Conservation (phyloP, 2,329 filamentous ascomycete genomes). For the Colletotrichum sp. region DNA sequence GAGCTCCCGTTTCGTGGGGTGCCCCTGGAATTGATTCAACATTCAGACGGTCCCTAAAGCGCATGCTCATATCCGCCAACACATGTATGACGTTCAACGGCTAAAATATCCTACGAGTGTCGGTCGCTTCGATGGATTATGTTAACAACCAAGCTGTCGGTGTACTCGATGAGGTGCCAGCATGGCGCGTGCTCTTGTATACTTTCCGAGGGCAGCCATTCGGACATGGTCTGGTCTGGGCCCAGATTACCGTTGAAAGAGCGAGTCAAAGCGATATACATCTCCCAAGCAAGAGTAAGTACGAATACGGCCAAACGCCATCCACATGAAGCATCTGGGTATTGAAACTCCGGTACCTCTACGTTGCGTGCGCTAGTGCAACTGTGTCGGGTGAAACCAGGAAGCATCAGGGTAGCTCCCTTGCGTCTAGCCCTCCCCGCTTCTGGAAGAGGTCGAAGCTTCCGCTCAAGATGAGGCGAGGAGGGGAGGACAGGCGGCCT, state of each 20-base stretch:
- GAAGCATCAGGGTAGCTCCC: slow-evolving; percentile 6
- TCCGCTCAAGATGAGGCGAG: not conserved
- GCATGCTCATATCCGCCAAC: not conserved
- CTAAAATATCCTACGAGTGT: not conserved
- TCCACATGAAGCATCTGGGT: not conserved
- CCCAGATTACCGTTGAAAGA: not conserved
- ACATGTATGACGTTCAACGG: not conserved
- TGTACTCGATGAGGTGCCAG: not conserved
- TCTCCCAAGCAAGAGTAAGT: not conserved
- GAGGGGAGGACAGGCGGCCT: not conserved
- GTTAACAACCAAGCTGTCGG: not conserved
- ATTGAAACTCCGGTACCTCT: not conserved
- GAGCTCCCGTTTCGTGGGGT: not conserved
- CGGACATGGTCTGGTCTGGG: not conserved
- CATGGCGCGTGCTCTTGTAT: not conserved
- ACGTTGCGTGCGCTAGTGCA: not conserved
- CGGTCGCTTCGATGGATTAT: not conserved
- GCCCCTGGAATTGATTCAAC: not conserved
- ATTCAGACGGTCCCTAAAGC: not conserved
- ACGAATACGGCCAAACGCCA: not conserved
- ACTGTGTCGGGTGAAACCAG: slow-evolving; percentile 13
- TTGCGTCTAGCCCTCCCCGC: not conserved
- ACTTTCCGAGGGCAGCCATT: not conserved
- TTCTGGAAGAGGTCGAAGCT: not conserved
- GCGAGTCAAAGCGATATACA: not conserved